phyloP scores from a whole-genome alignment of 768 basidiomycete species.

The Candolleomyces aberdarensis region DNA sequence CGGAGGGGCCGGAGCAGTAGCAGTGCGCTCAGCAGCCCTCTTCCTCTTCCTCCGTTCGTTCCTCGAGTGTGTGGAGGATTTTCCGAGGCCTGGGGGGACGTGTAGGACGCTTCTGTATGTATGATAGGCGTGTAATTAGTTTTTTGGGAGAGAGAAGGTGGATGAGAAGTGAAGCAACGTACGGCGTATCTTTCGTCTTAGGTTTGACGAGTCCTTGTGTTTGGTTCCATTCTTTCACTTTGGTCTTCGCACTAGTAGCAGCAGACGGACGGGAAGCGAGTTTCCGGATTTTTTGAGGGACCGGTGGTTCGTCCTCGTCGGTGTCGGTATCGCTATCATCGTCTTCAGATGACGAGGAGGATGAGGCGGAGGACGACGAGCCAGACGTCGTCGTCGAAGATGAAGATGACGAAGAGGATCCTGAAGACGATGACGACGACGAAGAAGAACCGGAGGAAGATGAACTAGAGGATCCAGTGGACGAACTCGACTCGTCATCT shows the following conservation, averaged over 20 bases:
- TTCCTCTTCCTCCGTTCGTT: conserved; percentile 56
- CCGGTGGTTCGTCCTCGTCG: neutral
- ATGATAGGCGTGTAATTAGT: neutral
- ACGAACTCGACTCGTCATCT: conserved; percentile 11
- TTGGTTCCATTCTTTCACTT: neutral
- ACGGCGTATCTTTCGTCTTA: neutral
- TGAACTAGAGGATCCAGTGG: conserved; percentile 16
- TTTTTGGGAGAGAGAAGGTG: neutral
- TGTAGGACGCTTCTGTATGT: neutral
- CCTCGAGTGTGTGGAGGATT: conserved; percentile 51
- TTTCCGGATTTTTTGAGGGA: conserved; percentile 3
- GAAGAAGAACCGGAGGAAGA: conserved; percentile 23
- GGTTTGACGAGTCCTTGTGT: neutral
- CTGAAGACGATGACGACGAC: conserved; percentile 19
- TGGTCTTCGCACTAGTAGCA: neutral
- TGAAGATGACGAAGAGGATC: conserved; percentile 20
- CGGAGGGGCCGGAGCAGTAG: conserved; percentile 19
- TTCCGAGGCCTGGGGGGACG: conserved; percentile 32
- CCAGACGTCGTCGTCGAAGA: conserved; percentile 19
- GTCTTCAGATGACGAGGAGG: conserved; percentile 16
- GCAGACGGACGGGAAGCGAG: neutral
- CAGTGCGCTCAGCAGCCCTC: conserved; percentile 22
- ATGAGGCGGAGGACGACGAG: conserved; percentile 20
- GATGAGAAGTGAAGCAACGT: neutral
- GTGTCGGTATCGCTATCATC: no score